These are phyloP conservation scores for Fistulifera solaris DNA, from an alignment of 108 stramenopile species.

Conservation along the genomic window DNA sequence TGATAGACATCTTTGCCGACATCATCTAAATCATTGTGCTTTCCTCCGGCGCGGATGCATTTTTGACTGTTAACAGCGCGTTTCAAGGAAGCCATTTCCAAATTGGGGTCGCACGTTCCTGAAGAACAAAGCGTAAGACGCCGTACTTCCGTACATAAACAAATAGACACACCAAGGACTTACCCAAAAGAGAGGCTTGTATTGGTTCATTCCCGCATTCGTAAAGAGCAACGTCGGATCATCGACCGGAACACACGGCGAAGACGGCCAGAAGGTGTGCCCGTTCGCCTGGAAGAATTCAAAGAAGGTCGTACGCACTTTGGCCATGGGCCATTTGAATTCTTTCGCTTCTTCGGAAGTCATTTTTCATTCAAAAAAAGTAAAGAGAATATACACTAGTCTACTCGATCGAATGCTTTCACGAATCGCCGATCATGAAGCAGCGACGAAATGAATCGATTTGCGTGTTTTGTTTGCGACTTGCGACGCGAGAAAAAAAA, in stretches of 20 bases:
- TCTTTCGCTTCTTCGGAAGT: slow-evolving; percentile 4
- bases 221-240: slow-evolving; percentile 99
- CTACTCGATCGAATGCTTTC: too few species aligned
- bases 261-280: slow-evolving; percentile 82
- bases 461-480: too few species aligned
- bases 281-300: slow-evolving; percentile 85
- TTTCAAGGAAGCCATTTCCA: slow-evolving; percentile 77
- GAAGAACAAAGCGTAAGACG: not conserved
- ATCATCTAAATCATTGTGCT: slow-evolving; percentile 99
- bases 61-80: slow-evolving; percentile 97
- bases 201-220: slow-evolving; percentile 99
- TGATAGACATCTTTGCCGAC: slow-evolving; percentile 99
- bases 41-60: slow-evolving; percentile 99
- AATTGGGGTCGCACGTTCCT: slow-evolving; percentile 81
- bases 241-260: slow-evolving; percentile 96
- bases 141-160: too few species aligned
- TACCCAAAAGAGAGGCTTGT: slow-evolving; percentile 94
- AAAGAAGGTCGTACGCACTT: slow-evolving; percentile 94
- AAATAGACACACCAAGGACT: too few species aligned
- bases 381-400: too few species aligned
- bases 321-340: slow-evolving; percentile 87
- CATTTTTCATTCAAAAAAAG: too few species aligned
- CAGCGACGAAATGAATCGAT: too few species aligned
- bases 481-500: too few species aligned
- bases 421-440: too few species aligned